These are phyloP conservation scores for Gelatoporia subvermispora DNA, from an alignment of 768 basidiomycete species.

Conservation along the genomic window DNA sequence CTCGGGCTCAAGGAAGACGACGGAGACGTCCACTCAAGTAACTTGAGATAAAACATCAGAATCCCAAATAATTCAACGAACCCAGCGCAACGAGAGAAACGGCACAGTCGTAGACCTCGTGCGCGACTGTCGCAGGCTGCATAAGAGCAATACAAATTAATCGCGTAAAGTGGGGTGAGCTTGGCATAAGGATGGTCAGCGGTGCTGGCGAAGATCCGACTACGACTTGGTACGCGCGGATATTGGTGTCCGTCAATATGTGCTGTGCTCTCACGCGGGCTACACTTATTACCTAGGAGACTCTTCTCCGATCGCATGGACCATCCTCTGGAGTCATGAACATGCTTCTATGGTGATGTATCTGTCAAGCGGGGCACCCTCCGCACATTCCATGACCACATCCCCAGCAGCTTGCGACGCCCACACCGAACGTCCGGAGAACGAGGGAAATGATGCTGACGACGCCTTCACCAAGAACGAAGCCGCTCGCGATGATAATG, in stretches of 20 bases:
- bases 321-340: background rate
- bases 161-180: too few relatives aligned
- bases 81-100: too few relatives aligned
- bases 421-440: slow-evolving; percentile 70
- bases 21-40: too few relatives aligned
- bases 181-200: background rate
- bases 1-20: too few relatives aligned
- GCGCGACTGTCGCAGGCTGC: too few relatives aligned
- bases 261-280: background rate
- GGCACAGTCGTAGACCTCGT: too few relatives aligned
- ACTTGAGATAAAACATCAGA: too few relatives aligned
- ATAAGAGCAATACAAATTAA: too few relatives aligned
- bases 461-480: slow-evolving; percentile 93
- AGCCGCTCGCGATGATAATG: slow-evolving; percentile 89
- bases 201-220: background rate
- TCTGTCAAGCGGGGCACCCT: slow-evolving; percentile 44
- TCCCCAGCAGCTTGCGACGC: slow-evolving; percentile 80
- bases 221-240: background rate
- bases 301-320: background rate
- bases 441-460: slow-evolving; percentile 76
- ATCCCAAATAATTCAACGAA: too few relatives aligned
- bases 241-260: background rate
- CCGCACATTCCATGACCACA: slow-evolving; percentile 74
- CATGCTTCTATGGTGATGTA: background rate
- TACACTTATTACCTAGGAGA: background rate